Base-by-base conservation (phyloP, 2,329 filamentous ascomycete genomes). In the Penicillium sp. region DNA sequence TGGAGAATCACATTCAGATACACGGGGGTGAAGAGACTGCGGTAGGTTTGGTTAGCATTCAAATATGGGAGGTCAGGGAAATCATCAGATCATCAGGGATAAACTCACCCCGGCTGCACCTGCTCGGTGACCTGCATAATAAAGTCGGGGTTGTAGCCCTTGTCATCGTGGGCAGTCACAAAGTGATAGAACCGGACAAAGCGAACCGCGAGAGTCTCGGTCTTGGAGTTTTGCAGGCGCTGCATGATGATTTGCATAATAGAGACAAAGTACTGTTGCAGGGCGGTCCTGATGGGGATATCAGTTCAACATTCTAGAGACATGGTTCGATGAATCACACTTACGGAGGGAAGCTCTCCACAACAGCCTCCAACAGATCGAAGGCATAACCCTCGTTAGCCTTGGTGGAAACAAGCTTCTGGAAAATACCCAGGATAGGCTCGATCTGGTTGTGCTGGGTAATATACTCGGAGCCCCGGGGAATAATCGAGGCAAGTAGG, bases 111-210 rank as follows among this genome's bases (percentile, higher is more conserved):
- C 31, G 84, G 79, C 73, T 97, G 92, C 26, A 97, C 82, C 58
- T 86, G 81, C 69, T 97, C 90, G n/a, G 90, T 87, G 59, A 91
- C 84, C 61, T 83, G 83, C 75, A 97, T 90, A 77, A 97, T 94
- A 77, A 91, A 96, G 75, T 99, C 94, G 7, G 92, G 85, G 44
- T 93, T 94, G 54, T 94, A 86, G n/a, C 92, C 91, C 62, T 86
- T 85, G 59, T 94, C 88, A 29, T 89, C 85, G 58, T 82, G 83
- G 16, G 92, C 90, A 26, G 90, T 91, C 51, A 97, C 84, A 59
- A 97, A 87, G 74, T 99, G 93, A 73, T 95, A 99, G 80, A 99
- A 95, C 29, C 92, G 88, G 50, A 92, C 89, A 71, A 99, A 97
- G 49, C 92, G 88, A 51, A 91, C 79, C 65, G 92, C 89, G 74